Base-by-base conservation (phyloP, 495 filamentous ascomycete genomes). In the Endocarpon pusillum region DNA sequence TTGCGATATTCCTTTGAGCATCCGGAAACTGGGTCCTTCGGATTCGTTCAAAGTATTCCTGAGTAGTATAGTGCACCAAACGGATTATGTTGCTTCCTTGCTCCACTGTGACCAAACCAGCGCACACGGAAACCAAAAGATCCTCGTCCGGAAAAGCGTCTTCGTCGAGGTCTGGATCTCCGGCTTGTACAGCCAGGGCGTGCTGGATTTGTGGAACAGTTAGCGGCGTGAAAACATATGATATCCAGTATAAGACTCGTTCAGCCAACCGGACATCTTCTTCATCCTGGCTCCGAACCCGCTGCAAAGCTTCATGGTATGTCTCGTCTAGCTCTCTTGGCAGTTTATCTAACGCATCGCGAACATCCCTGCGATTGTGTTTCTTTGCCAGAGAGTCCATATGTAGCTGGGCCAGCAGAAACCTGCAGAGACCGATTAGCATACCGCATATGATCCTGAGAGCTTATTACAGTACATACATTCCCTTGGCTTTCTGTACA, bases 11-110 rank as follows among this genome's bases (percentile, higher is more conserved):
- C 3, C 19, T 21, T 21, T 44, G 40, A 1, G 37, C 37, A 20
- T 43, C 14, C 9, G 45, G 43, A 37, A 43, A 45, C 37, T 33
- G 39, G 1, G 6, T 19, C 18, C 15, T 17, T 34, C 41, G 43
- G 12, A 42, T 59, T 16, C 45, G 41, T 17, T 61, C 46, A 29
- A 73, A 61, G 44, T 66, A 75, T 25, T 62, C 56, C 36, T 70
- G 57, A 0, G 66, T 50, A 2, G 69, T 71, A 37, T 64, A 67
- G 44, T 73, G 71, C 7, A 69, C 59, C 7, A 75, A 48, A 11
- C 63, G 61, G 27, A 71, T 49, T 20, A 62, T 51, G 7, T 43
- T 21, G 36, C 55, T 70, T 15, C 58, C 51, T 17, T 56, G 14
- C 31, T 73, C 62, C 3, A 68, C 32, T 2, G 48, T 64, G 2